Conservation (phyloP, 2,329 filamentous ascomycete genomes). For the Aspergillus ustus region DNA sequence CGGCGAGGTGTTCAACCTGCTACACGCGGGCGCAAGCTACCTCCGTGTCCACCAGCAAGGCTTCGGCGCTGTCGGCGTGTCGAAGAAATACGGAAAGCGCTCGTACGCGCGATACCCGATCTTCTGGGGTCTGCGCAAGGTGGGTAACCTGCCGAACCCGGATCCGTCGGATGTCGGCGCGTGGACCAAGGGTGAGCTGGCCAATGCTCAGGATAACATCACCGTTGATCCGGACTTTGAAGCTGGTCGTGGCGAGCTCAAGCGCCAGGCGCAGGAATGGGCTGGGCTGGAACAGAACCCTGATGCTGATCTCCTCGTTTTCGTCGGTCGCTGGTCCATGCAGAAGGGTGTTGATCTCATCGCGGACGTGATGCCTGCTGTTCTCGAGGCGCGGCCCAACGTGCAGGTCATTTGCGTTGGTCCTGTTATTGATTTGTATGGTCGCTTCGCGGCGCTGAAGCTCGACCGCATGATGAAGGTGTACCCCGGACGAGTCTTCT, state of each 20-base stretch:
- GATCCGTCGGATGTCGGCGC: constrained; percentile 67
- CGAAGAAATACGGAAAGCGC: constrained; percentile 71
- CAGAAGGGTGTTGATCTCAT: constrained; percentile 72
- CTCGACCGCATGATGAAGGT: constrained; percentile 66
- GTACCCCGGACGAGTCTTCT: constrained; percentile 68
- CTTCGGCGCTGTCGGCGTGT: constrained; percentile 70
- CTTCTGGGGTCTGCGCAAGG: constrained; percentile 68
- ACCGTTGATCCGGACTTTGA: constrained; percentile 61
- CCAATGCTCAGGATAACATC: constrained; percentile 53
- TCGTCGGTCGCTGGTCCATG: constrained; percentile 71
- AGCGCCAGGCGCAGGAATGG: constrained; percentile 69
- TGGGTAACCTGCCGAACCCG: constrained; percentile 68
- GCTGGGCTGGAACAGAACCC: constrained; percentile 65
- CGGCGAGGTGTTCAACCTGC: constrained; percentile 69
- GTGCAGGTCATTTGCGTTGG: constrained; percentile 67
- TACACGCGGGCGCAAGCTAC: constrained; percentile 68
- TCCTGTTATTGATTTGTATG: constrained; percentile 71
- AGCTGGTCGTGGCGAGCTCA: constrained; percentile 56
- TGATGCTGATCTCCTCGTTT: constrained; percentile 68
- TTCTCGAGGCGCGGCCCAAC: constrained; percentile 64
- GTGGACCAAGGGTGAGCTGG: constrained; percentile 58
- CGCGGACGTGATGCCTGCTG: constrained; percentile 68
- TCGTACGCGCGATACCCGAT: constrained; percentile 70
- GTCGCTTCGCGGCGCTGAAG: constrained; percentile 70
- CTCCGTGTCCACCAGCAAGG: constrained; percentile 69